Evolutionary conservation across 2,329 filamentous ascomycete species (phyloP), one percentile per base, ranked within the genome.

Genomic region (Ploettnerulaceae sp.): DNA sequence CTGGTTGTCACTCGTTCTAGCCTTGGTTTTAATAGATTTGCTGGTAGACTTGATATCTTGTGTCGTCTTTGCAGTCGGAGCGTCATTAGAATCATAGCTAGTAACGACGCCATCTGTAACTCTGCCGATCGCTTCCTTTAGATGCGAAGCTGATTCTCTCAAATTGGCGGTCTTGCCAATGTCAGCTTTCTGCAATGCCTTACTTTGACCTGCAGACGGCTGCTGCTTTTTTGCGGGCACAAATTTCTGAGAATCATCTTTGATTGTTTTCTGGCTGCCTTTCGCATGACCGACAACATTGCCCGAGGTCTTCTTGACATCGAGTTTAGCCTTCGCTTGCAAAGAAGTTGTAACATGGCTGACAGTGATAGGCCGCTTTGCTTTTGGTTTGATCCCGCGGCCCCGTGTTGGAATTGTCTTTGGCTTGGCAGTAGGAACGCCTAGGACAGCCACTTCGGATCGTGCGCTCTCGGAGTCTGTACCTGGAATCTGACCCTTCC

Each of bases 291-390:
- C 17, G 8, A 17, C n/a, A n/a, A 18, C 11, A 12, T 6, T 12
- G 37, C 25, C 9, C 11, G 9, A 5, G 6, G 14, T 15, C 11
- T 40, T 31, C 9, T 28, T 28, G 11, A 24, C 15, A 9, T 6
- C 11, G 8, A 12, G 11, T 7, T 5, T 18, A 21, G 24, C 12
- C 8, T 29, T 39, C 15, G 36, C 24, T 21, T 28, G 24, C 15
- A 6, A 14, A 12, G 14, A 34, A 37, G 36, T 26, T 39, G 4
- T 20, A 25, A 4, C 31, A 25, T 26, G n/a, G n/a, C 36, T 22
- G 9, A 9, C 18, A 22, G 39, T 21, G 18, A 51, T 51, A n/a
- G 49, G 49, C n/a, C 26, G 24, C 11, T 51, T 51, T 12, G 49
- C 49, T 14, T 51, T 45, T 5, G 45, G 45, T 35, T 48, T 47